Evolutionary conservation across 257 asterid genomes (phyloP).

Genomic region (Solanum verrucosum): DNA sequence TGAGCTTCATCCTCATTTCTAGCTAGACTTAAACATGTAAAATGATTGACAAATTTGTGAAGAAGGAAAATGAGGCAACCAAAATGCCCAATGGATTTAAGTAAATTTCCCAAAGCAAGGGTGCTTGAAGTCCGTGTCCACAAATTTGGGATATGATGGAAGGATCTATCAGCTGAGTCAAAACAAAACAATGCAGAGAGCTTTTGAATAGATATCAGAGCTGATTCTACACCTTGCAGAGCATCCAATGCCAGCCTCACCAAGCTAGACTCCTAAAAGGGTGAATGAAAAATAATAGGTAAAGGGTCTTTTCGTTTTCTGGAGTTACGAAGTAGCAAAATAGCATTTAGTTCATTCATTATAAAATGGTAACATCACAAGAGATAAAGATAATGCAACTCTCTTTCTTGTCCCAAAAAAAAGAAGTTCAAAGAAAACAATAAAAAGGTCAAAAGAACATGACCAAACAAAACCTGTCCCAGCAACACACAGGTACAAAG

Average conservation of each 20-base stretch:
- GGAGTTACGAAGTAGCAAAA: background rate
- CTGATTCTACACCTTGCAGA: slow-evolving; percentile 79
- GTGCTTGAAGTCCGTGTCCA: slow-evolving; percentile 84
- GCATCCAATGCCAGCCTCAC: slow-evolving; percentile 89
- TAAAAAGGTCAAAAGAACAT: background rate
- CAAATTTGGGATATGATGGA: slow-evolving; percentile 57
- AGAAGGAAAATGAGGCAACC: slow-evolving; percentile 72
- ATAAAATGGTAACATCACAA: background rate
- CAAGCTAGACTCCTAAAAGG: slow-evolving; percentile 72
- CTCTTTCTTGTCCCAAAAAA: background rate
- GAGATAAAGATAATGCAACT: background rate
- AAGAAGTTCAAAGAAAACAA: background rate
- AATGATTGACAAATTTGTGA: slow-evolving; percentile 55
- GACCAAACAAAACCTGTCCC: background rate
- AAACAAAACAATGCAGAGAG: slow-evolving; percentile 50
- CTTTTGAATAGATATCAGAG: slow-evolving; percentile 55
- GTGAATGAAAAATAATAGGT: background rate
- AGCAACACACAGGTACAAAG: background rate
- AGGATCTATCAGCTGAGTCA: slow-evolving; percentile 78
- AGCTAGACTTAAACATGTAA: slow-evolving; percentile 32
- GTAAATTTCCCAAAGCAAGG: slow-evolving; percentile 65
- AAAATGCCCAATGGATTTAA: slow-evolving; percentile 65
- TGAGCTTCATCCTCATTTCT: slow-evolving; percentile 20
- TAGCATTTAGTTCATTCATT: background rate
- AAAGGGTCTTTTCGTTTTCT: background rate